phyloP scores from a whole-genome alignment of 2,329 filamentous ascomycete species.

The Aureobasidium subglaciale region DNA sequence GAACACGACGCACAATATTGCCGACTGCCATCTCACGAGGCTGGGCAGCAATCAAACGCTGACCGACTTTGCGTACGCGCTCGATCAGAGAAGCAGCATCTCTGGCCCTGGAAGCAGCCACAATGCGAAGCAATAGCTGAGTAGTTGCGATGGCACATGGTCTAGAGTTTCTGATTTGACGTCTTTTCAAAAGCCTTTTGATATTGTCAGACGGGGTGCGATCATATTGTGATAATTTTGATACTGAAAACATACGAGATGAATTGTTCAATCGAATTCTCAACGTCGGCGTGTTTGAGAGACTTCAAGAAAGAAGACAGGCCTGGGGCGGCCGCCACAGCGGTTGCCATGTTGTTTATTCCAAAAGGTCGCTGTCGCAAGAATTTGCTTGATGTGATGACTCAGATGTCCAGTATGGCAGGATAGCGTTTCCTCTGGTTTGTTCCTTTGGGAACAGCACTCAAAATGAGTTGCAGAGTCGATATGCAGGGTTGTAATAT shows the following conservation, averaged over 20 bases:
- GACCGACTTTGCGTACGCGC: constrained; percentile 71
- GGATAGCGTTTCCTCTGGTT: background rate
- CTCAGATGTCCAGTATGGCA: background rate
- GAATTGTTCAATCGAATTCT: constrained; percentile 75
- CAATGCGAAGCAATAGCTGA: constrained; percentile 78
- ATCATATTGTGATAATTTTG: constrained; percentile 13
- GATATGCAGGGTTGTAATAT: background rate
- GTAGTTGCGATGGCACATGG: constrained; percentile 87
- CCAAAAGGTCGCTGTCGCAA: background rate
- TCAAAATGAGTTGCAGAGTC: background rate
- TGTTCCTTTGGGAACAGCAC: background rate
- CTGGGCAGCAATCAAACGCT: constrained; percentile 71
- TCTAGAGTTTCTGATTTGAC: constrained; percentile 82
- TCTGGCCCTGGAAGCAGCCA: constrained; percentile 70
- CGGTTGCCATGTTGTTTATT: constrained; percentile 47
- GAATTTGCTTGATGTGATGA: constrained; percentile 7
- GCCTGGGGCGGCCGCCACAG: constrained; percentile 58
- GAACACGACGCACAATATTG: constrained; percentile 84
- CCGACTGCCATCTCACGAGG: constrained; percentile 87
- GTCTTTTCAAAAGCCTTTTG: constrained; percentile 74
- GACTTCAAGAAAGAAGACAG: constrained; percentile 73
- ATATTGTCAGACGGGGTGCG: background rate
- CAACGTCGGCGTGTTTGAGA: constrained; percentile 66
- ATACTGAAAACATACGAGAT: constrained; percentile 59
- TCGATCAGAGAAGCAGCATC: constrained; percentile 73